Percentiles rank a stretch among this genome's conserved stretches.
These are phyloP conservation scores for Podaxis sp. DNA, from an alignment of 768 basidiomycete species.

Conservation along the genomic window DNA sequence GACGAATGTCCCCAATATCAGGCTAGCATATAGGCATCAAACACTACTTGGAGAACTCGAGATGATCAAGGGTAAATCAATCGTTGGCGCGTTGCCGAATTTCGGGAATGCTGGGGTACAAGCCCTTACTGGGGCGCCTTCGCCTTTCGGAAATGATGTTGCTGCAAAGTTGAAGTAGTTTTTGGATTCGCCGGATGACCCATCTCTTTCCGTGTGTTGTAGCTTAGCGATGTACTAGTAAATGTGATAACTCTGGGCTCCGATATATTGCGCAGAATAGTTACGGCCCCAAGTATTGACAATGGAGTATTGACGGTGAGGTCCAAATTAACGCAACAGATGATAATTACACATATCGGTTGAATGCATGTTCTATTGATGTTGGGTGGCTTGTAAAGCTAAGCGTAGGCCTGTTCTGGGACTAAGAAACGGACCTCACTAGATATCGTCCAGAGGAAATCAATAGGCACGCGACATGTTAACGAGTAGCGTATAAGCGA, in stretches of 20 bases:
- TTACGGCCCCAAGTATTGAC: neutral
- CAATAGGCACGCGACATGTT: too few relatives aligned
- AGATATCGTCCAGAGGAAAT: too few relatives aligned
- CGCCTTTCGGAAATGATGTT: neutral
- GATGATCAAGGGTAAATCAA: constrained; percentile 43
- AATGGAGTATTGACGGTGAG: neutral
- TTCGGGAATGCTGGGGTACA: neutral
- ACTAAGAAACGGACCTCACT: too few relatives aligned
- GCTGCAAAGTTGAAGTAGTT: neutral
- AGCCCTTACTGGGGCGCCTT: neutral
- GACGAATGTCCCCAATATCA: constrained; percentile 97
- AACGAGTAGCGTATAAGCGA: too few relatives aligned
- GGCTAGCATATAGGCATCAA: constrained; percentile 87
- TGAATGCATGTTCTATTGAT: too few relatives aligned
- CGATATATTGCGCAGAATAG: neutral
- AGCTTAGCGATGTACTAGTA: neutral
- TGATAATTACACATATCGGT: too few relatives aligned
- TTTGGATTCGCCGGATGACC: neutral
- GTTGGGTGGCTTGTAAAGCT: too few relatives aligned
- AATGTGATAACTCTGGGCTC: neutral
- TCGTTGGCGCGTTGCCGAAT: constrained; percentile 2
- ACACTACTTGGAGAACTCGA: constrained; percentile 86
- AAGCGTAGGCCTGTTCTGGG: too few relatives aligned
- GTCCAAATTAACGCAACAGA: too few relatives aligned
- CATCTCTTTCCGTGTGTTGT: neutral